A percentile compares a stretch with the other conserved stretches of the same genome.
Evolutionary conservation across 495 filamentous ascomycete genomes (phyloP).

Genomic region (Astrocystis sublimbata): DNA sequence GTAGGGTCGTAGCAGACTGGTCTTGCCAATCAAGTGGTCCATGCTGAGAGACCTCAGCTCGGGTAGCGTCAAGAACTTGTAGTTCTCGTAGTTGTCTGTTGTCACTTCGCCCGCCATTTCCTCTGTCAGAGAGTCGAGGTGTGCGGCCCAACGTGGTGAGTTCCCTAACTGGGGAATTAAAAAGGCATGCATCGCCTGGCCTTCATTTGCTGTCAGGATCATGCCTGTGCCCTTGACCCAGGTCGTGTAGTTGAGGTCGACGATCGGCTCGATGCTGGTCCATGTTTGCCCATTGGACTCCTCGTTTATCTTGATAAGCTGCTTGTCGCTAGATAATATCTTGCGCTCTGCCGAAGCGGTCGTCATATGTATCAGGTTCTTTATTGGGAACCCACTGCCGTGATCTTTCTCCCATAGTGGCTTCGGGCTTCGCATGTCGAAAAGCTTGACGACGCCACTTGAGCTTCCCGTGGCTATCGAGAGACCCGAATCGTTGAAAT

Average conservation of each 20-base stretch:
- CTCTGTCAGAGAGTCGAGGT: slow-evolving; percentile 95
- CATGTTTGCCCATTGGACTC: slow-evolving; percentile 76
- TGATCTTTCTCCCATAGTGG: slow-evolving; percentile 90
- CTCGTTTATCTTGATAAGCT: slow-evolving; percentile 97
- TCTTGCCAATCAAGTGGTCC: slow-evolving; percentile 83
- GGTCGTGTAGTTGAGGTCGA: slow-evolving; percentile 89
- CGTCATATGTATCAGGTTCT: slow-evolving; percentile 83
- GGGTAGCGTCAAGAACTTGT: slow-evolving; percentile 89
- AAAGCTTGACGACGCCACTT: slow-evolving; percentile 84
- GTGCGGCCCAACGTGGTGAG: slow-evolving; percentile 92
- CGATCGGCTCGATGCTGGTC: slow-evolving; percentile 92
- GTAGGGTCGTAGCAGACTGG: slow-evolving; percentile 83
- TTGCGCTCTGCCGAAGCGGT: slow-evolving; percentile 80
- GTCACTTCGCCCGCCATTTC: slow-evolving; percentile 84
- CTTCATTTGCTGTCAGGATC: slow-evolving; percentile 93
- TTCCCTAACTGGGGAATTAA: slow-evolving; percentile 84
- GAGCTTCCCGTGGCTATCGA: slow-evolving; percentile 87
- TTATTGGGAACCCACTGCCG: slow-evolving; percentile 88
- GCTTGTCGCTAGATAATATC: slow-evolving; percentile 86
- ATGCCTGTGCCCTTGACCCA: slow-evolving; percentile 85
- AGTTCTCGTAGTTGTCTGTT: slow-evolving; percentile 92
- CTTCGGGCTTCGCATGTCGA: slow-evolving; percentile 85
- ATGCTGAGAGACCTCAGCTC: slow-evolving; percentile 80
- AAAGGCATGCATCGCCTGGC: slow-evolving; percentile 87
- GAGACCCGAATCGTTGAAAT: slow-evolving; percentile 83